Evolutionary conservation across 345 rosid genomes (phyloP).

Genomic region (Populus nigra): DNA sequence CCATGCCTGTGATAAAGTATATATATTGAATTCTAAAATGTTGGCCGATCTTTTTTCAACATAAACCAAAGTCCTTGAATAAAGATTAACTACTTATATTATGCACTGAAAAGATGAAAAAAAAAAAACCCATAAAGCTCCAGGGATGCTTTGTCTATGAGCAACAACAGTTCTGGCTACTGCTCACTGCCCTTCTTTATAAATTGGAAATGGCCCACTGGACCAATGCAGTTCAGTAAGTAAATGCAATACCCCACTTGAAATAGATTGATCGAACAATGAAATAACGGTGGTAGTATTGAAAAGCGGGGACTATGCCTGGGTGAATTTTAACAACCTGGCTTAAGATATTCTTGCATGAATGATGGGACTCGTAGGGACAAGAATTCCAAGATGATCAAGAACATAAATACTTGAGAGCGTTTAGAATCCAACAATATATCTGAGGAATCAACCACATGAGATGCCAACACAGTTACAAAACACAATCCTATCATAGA

Average conservation of each 20-base stretch:
- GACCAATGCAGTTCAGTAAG: conserved; percentile 10
- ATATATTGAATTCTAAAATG: neutral
- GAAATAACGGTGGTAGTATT: too few relatives aligned
- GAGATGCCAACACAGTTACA: conserved; percentile 13
- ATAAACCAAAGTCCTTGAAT: neutral
- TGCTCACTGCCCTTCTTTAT: neutral
- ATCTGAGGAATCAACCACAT: neutral
- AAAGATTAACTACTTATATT: neutral
- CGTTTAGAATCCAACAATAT: conserved; percentile 2
- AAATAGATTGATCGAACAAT: neutral
- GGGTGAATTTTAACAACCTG: neutral
- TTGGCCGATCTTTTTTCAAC: neutral
- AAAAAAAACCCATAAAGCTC: neutral
- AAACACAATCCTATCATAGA: conserved; percentile 22
- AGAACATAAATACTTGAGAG: neutral
- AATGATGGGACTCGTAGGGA: conserved; percentile 15
- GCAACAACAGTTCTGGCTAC: conserved; percentile 34
- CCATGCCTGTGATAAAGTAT: neutral
- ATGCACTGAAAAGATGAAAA: neutral
- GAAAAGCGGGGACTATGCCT: neutral
- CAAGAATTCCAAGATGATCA: conserved; percentile 14
- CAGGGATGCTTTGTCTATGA: conserved; percentile 39
- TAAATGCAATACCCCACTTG: conserved; percentile 13
- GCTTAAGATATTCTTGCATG: conserved; percentile 11
- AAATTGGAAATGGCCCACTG: conserved; percentile 9